These are phyloP conservation scores for Boletus rubescentipes DNA, from an alignment of 768 basidiomycete genomes.

Conservation along the genomic window DNA sequence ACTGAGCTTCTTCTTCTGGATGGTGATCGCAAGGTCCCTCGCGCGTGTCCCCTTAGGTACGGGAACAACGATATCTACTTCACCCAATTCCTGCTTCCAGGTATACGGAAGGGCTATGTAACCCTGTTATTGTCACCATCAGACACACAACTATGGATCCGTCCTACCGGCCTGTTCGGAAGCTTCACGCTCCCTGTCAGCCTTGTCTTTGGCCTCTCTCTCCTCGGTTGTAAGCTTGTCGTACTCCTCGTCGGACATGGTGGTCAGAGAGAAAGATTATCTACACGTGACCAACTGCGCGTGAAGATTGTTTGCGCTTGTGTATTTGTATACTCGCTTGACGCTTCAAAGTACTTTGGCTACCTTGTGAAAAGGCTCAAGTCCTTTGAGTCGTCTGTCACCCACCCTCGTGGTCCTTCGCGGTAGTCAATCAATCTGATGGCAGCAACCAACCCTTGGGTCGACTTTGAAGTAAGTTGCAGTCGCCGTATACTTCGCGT, in stretches of 20 bases:
- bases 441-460: conserved; percentile 63
- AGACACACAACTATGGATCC: conserved; percentile 17
- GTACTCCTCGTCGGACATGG: conserved; percentile 52
- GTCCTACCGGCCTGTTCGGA: conserved; percentile 81
- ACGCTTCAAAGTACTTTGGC: conserved; percentile 19
- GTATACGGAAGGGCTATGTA: conserved; percentile 77
- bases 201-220: conserved; percentile 68
- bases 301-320: conserved; percentile 33
- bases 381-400: conserved; percentile 3
- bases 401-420: conserved; percentile 9
- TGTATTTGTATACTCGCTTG: conserved; percentile 26
- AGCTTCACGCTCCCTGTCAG: conserved; percentile 64
- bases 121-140: conserved; percentile 12
- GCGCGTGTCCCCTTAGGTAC: conserved; percentile 87
- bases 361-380: conserved; percentile 10
- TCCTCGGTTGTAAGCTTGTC: conserved; percentile 78
- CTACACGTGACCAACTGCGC: conserved; percentile 26
- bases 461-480: conserved; percentile 67
- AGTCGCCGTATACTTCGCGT: conserved; percentile 6
- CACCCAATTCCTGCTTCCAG: conserved; percentile 89
- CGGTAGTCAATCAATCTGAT: conserved; percentile 38
- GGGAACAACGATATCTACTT: conserved; percentile 79
- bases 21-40: conserved; percentile 66
- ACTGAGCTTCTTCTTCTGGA: conserved; percentile 81
- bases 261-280: conserved; percentile 22